Base-by-base conservation (phyloP, 768 basidiomycete genomes). In the Phanerodontia chrysosporium region DNA sequence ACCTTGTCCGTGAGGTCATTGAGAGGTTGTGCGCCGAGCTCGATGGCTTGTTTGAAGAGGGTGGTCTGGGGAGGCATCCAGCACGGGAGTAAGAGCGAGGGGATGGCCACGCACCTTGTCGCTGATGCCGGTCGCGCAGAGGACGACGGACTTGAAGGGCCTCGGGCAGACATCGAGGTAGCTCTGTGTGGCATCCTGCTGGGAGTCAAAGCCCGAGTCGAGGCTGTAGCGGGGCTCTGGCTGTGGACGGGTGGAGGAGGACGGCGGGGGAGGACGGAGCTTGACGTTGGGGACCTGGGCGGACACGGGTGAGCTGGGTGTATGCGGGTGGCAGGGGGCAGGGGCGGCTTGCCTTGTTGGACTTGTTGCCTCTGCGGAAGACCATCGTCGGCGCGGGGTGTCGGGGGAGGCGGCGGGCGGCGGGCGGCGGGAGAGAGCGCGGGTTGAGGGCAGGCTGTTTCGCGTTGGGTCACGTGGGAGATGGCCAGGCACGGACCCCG, bases 281-380 rank as follows among this genome's bases (percentile, higher is more conserved):
- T 87, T 90, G 62, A 92, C 90, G 75, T 87, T 88, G 2, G 90
- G 90, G 16, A 92, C 89, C 90, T 92, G 59, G 48, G 48, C 14
- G 27, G n/a, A n/a, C n/a, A 35, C 3, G 29, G 10, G 28, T 16
- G 24, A 48, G 46, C 10, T 30, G 29, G 14, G 29, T 12, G 49
- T 1, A 16, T 16, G 3, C 2, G 10, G 49, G 5, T 5, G 28
- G 16, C 13, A 16, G 9, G 28, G 18, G 14, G 49, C 16, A 28
- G 49, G 29, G 30, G 52, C 10, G 27, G 24, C 4, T 24, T 30
- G 82, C 87, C 75, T 87, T 89, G 73, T 77, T 78, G 5, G 86
- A 88, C 68, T 86, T 87, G 73, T 89, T 89, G 14, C 74, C 72
- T 56, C 85, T 77, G 59, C 86, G 78, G 28, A 45, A 58, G 8